These are phyloP conservation scores for Aspergillus biplanus DNA, from an alignment of 495 filamentous ascomycete genomes.

Conservation along the genomic window DNA sequence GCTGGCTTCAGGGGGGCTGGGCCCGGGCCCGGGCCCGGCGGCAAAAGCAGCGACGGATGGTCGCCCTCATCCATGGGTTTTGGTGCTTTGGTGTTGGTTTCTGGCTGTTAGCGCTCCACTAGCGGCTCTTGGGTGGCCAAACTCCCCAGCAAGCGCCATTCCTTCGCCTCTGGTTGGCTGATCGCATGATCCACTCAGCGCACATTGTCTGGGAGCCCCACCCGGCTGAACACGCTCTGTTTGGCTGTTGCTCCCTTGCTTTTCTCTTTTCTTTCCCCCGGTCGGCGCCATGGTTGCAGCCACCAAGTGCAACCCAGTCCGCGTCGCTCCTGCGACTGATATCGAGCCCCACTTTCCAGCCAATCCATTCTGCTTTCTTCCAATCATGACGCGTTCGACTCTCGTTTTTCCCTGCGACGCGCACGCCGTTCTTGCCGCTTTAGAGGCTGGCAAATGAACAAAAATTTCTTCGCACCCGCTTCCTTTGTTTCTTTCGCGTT, in stretches of 20 bases:
- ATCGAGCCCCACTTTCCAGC: slow-evolving; percentile 22
- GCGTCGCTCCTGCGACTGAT: slow-evolving; percentile 39
- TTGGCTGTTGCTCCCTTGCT: slow-evolving; percentile 37
- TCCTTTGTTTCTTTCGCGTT: slow-evolving; percentile 31
- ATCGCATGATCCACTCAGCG: slow-evolving; percentile 22
- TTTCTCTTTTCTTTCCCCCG: slow-evolving; percentile 24
- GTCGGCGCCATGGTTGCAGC: slow-evolving; percentile 37
- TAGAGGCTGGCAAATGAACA: slow-evolving; percentile 47
- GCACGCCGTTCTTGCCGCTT: slow-evolving; percentile 44
- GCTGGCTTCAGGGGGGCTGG: slow-evolving; percentile 41
- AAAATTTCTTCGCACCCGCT: slow-evolving; percentile 38
- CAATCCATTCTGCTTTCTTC: slow-evolving; percentile 23
- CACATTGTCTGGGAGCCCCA: slow-evolving; percentile 30
- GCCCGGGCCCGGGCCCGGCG: slow-evolving; percentile 39
- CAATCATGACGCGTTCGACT: slow-evolving; percentile 38
- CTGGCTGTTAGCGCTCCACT: slow-evolving; percentile 25
- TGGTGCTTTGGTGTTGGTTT: slow-evolving; percentile 30
- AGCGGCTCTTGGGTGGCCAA: slow-evolving; percentile 33
- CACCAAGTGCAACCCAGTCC: slow-evolving; percentile 33
- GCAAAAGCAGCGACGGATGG: slow-evolving; percentile 45
- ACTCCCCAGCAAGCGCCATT: slow-evolving; percentile 26
- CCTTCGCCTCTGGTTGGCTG: slow-evolving; percentile 27
- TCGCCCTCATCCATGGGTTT: slow-evolving; percentile 41
- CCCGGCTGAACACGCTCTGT: slow-evolving; percentile 23
- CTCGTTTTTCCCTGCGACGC: slow-evolving; percentile 38